Evolutionary conservation across 2,329 filamentous ascomycete genomes (phyloP).

Genomic region (Rachicladosporium sp.): DNA sequence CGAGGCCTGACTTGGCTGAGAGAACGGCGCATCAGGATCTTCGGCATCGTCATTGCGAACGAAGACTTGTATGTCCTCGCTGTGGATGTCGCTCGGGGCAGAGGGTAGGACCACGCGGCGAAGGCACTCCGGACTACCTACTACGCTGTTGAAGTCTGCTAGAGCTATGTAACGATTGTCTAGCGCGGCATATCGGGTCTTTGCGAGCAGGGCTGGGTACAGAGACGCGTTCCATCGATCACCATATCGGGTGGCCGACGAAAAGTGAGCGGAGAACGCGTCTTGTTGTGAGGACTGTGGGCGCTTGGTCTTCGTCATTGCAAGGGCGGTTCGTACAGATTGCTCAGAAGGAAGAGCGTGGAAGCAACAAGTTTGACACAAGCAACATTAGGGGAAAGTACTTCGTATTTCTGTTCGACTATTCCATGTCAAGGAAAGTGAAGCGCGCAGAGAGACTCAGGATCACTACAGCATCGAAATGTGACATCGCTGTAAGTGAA

Average conservation of each 20-base stretch:
- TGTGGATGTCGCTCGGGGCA: conserved; percentile 1
- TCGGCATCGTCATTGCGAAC: background rate
- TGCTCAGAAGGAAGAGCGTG: too few relatives aligned
- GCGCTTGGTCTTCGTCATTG: conserved; percentile 17
- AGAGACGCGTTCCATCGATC: conserved; percentile 19
- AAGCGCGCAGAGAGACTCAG: too few relatives aligned
- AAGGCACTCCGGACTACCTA: background rate
- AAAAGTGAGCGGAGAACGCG: conserved; percentile 19
- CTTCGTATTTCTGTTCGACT: too few relatives aligned
- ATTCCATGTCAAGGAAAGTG: too few relatives aligned
- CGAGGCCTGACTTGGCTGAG: conserved; percentile 9
- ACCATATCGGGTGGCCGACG: conserved; percentile 6
- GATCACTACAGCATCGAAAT: too few relatives aligned
- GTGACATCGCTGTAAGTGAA: too few relatives aligned
- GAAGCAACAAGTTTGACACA: too few relatives aligned
- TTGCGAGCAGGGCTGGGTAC: conserved; percentile 14
- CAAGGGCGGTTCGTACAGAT: too few relatives aligned
- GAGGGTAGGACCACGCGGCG: conserved; percentile 1
- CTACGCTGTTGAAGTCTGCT: conserved; percentile 5
- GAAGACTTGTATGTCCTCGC: conserved; percentile 4
- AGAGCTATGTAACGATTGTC: conserved; percentile 17
- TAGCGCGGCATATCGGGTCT: conserved; percentile 16
- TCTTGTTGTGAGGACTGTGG: conserved; percentile 10
- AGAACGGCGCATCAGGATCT: conserved; percentile 10
- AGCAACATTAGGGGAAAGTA: too few relatives aligned